Evolutionary conservation across 257 asterid species (phyloP).

Genomic region (Thymus mandschuricus): DNA sequence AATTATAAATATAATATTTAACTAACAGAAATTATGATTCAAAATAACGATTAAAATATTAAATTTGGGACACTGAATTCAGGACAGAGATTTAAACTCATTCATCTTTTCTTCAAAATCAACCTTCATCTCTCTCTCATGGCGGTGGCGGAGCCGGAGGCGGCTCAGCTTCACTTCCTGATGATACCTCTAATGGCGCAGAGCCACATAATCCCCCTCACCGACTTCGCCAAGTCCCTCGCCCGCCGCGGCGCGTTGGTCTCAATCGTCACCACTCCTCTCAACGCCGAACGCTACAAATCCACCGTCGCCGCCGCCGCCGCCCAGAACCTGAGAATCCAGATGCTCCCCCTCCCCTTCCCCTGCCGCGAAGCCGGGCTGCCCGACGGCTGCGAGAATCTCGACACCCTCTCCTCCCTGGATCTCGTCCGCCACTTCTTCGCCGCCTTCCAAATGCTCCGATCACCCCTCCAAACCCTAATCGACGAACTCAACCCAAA

Average conservation of each 20-base stretch:
- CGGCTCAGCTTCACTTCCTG: constrained; percentile 48
- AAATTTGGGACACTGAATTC: too few relatives aligned
- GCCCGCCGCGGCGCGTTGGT: constrained; percentile 45
- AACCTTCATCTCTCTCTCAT: too few relatives aligned
- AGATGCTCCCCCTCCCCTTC: constrained; percentile 43
- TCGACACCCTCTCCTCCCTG: constrained; percentile 49
- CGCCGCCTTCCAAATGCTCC: constrained; percentile 39
- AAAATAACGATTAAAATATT: too few relatives aligned
- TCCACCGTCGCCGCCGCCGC: constrained; percentile 21
- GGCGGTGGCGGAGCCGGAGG: background rate
- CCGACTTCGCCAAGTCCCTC: constrained; percentile 53
- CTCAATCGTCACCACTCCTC: constrained; percentile 54
- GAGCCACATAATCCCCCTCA: constrained; percentile 66
- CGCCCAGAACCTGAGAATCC: constrained; percentile 31
- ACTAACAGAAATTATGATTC: too few relatives aligned
- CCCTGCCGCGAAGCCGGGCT: constrained; percentile 56
- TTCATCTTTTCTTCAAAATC: too few relatives aligned
- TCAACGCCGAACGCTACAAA: constrained; percentile 43
- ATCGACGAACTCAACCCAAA: constrained; percentile 39
- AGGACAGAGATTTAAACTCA: too few relatives aligned
- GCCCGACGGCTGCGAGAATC: constrained; percentile 66
- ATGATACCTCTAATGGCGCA: constrained; percentile 61
- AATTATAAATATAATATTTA: too few relatives aligned
- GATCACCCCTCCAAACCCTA: constrained; percentile 41
- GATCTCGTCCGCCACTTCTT: constrained; percentile 36